phyloP scores from a whole-genome alignment of 2,329 filamentous ascomycete species.

The Arthrobotrys conoides region DNA sequence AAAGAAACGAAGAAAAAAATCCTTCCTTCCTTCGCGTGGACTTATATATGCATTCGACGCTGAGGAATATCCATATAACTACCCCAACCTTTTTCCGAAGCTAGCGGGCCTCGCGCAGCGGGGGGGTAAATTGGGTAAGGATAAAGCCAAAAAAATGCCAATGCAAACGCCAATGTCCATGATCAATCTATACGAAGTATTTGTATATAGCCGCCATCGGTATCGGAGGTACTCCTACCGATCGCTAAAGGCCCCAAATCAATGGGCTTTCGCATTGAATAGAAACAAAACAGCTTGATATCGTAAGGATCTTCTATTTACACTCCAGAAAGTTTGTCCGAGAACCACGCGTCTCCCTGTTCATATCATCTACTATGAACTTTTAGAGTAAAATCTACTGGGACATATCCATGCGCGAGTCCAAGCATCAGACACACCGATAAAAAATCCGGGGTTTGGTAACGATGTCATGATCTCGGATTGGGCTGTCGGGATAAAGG shows the following conservation, averaged over 20 bases:
- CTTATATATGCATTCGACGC: conserved; percentile 42
- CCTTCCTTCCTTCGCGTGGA: conserved; percentile 14
- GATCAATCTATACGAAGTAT: conserved; percentile 46
- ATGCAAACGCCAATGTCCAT: conserved; percentile 32
- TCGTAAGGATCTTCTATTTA: conserved; percentile 30
- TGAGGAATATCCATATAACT: background rate
- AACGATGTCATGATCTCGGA: conserved; percentile 41
- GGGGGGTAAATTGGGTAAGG: background rate
- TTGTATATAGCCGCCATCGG: conserved; percentile 56
- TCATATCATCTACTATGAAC: conserved; percentile 22
- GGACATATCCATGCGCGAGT: background rate
- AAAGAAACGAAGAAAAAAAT: background rate
- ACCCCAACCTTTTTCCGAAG: background rate
- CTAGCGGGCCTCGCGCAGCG: background rate
- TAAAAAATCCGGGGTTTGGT: conserved; percentile 51
- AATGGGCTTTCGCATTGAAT: no score
- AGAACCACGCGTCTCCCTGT: conserved; percentile 42
- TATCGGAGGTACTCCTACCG: conserved; percentile 49
- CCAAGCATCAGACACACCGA: background rate
- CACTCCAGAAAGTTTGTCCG: conserved; percentile 22
- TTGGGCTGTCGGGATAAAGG: conserved; percentile 55
- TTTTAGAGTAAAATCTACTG: background rate
- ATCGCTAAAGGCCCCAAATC: conserved; percentile 23
- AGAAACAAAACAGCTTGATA: background rate
- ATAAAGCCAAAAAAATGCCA: conserved; percentile 13